Conservation (phyloP, 345 rosid genomes). For the Conringia planisiliqua region DNA sequence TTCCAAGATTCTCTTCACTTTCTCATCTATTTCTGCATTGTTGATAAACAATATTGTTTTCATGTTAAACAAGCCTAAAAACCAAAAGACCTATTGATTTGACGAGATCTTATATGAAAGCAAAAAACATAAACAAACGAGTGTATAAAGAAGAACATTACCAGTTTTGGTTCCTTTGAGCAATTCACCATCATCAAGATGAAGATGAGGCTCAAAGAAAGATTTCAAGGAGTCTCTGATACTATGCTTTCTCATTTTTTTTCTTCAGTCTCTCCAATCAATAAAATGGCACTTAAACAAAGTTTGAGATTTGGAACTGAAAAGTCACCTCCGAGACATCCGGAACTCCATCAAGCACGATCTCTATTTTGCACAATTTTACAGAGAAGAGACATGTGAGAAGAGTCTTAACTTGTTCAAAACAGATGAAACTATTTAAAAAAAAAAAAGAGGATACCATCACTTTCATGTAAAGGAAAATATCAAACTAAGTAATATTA, state of each 20-base stretch:
- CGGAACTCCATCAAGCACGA: conserved; percentile 19
- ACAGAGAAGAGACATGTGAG: conserved; percentile 15
- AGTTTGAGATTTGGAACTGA: conserved; percentile 27
- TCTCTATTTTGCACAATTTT: conserved; percentile 5
- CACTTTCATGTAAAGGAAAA: conserved; percentile 15
- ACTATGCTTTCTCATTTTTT: conserved; percentile 52
- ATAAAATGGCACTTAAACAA: conserved; percentile 25
- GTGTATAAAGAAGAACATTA: conserved; percentile 18
- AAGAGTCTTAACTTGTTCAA: conserved; percentile 10
- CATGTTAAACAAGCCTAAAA: conserved; percentile 27
- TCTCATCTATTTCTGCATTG: conserved; percentile 73
- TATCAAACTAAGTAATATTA: not conserved
- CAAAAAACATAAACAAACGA: not conserved
- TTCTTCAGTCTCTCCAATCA: conserved; percentile 28
- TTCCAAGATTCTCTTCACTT: conserved; percentile 62
- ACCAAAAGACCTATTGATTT: not conserved
- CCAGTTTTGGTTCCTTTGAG: conserved; percentile 78
- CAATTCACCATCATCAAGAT: conserved; percentile 63
- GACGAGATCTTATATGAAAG: not conserved
- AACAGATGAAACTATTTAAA: conserved; percentile 3
- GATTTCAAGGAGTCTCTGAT: conserved; percentile 66
- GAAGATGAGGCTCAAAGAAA: conserved; percentile 64
- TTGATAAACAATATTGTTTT: conserved; percentile 12
- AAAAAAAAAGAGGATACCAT: not conserved
- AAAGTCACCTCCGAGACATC: conserved; percentile 4